Conservation (phyloP, 352 stramenopile genomes). For the Globisporangium cederbergense region DNA sequence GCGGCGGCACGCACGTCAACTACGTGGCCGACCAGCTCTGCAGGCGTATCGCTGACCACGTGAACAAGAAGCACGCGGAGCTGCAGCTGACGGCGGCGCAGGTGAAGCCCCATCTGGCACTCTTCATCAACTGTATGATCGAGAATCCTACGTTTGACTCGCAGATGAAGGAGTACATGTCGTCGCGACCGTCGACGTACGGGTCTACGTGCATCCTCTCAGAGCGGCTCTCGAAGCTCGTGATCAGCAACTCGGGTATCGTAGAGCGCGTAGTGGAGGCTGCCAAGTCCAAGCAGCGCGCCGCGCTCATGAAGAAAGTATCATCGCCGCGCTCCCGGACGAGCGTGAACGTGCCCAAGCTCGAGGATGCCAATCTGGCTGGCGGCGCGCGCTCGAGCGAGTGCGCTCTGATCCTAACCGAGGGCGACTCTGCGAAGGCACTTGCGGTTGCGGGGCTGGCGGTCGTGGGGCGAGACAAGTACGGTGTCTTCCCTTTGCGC, state of each 20-base stretch:
- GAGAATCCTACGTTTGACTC: conserved; percentile 99
- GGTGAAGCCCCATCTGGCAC: conserved; percentile 97
- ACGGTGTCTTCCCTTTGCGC: conserved; percentile 98
- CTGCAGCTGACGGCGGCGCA: conserved; percentile 90
- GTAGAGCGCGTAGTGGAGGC: conserved; percentile 92
- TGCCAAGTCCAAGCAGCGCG: conserved; percentile 92
- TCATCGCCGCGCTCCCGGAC: conserved; percentile 46
- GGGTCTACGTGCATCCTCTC: conserved; percentile 90
- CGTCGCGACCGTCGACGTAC: conserved; percentile 85
- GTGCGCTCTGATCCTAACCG: conserved; percentile 98
- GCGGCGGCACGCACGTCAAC: conserved; percentile 95
- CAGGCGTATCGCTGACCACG: conserved; percentile 88
- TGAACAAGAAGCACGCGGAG: conserved; percentile 96
- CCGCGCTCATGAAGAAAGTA: conserved; percentile 92
- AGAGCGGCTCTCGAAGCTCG: conserved; percentile 93
- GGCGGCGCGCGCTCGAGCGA: conserved; percentile 90
- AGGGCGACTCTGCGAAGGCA: conserved; percentile 99
- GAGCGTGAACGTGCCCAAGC: conserved; percentile 95
- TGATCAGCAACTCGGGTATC: conserved; percentile 94
- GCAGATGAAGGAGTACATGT: conserved; percentile 99
- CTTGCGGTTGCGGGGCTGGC: conserved; percentile 98
- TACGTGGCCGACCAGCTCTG: conserved; percentile 85
- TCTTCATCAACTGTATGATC: conserved; percentile 99
- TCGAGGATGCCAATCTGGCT: conserved; percentile 98
- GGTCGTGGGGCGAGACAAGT: conserved; percentile 97